Percentiles rank a stretch among this genome's conserved stretches.
Evolutionary conservation across 768 basidiomycete genomes (phyloP).

Genomic region (Tulasnella calospora): DNA sequence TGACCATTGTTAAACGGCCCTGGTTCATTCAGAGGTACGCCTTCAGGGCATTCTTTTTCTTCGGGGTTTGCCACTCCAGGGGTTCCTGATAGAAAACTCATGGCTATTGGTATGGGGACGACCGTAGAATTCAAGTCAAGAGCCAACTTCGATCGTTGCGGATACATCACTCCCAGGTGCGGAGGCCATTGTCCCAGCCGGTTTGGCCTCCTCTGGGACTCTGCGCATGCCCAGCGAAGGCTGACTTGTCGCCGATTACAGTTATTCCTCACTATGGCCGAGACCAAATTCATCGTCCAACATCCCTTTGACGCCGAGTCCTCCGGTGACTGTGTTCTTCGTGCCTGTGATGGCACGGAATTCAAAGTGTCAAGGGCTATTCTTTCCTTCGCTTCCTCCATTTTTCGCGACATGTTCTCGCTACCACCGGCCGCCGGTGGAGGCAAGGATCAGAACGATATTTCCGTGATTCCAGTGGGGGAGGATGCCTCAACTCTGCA

Average conservation of each 20-base stretch:
- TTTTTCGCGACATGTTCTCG: conserved; percentile 24
- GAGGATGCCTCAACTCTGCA: background rate
- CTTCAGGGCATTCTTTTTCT: no score
- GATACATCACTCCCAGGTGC: no score
- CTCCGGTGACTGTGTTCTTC: background rate
- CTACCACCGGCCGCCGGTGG: background rate
- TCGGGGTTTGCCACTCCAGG: no score
- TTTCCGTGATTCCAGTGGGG: background rate
- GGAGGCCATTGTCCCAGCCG: no score
- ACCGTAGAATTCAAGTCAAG: no score
- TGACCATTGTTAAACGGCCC: no score
- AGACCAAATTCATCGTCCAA: background rate
- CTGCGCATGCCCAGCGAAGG: background rate
- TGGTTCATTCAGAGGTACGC: no score
- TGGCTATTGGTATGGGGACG: no score
- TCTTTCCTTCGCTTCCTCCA: conserved; percentile 16
- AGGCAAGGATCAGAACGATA: no score
- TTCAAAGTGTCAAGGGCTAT: conserved; percentile 19
- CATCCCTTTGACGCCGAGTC: background rate
- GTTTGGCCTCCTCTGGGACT: background rate
- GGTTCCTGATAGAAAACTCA: no score
- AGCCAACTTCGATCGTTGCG: no score
- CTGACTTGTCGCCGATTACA: background rate
- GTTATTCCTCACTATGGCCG: background rate
- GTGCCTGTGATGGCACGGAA: background rate